Conservation (phyloP, 768 basidiomycete genomes). For the Russula olivacea region DNA sequence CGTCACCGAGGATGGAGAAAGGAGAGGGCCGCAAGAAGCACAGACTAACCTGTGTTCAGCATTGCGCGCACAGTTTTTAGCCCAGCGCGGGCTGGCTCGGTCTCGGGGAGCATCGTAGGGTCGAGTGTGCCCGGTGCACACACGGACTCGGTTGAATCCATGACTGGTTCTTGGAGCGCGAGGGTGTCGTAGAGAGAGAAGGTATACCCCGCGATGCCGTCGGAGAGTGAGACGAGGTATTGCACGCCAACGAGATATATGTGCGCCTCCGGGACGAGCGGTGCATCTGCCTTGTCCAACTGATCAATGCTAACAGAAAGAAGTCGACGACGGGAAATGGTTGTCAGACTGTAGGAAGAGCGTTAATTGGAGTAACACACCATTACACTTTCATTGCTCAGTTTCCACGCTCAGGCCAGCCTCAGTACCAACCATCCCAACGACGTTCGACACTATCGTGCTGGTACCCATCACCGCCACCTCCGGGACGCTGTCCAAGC, state of each 20-base stretch:
- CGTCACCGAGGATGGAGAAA: too few species aligned
- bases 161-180: too few species aligned
- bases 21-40: too few species aligned
- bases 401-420: slow-evolving; percentile 65
- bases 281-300: slow-evolving; percentile 93
- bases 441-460: slow-evolving; percentile 64
- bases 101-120: too few species aligned
- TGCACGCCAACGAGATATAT: slow-evolving; percentile 89
- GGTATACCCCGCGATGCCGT: slow-evolving; percentile 56
- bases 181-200: too few species aligned
- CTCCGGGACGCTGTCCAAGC: too few species aligned
- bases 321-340: not conserved
- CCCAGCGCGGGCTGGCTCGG: too few species aligned
- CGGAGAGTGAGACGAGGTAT: slow-evolving; percentile 77
- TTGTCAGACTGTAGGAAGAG: not conserved
- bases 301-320: slow-evolving; percentile 80
- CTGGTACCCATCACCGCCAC: too few species aligned
- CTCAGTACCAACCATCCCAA: slow-evolving; percentile 70
- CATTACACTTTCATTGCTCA: slow-evolving; percentile 86
- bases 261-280: slow-evolving; percentile 88
- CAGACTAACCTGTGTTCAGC: too few species aligned
- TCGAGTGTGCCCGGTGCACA: too few species aligned
- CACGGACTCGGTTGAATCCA: too few species aligned
- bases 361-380: slow-evolving; percentile 38
- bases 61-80: too few species aligned